Evolutionary conservation across 306 rosid genomes (phyloP).

Genomic region (Sophora flavescens): DNA sequence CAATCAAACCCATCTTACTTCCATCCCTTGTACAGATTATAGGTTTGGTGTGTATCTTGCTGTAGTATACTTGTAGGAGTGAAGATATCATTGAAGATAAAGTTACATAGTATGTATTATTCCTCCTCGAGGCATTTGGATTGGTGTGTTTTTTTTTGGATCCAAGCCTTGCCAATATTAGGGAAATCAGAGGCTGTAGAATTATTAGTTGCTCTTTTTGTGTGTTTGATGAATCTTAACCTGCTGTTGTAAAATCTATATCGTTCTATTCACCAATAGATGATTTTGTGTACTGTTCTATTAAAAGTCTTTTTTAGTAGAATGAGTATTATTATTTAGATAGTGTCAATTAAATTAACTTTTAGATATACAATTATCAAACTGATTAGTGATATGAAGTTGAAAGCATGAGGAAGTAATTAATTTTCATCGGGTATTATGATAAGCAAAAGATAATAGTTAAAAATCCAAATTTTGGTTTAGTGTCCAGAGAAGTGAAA

Average conservation of each 20-base stretch:
- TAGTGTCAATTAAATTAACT: too few species aligned
- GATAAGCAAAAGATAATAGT: too few species aligned
- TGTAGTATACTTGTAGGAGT: slow-evolving; percentile 37
- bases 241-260: slow-evolving; percentile 44
- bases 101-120: slow-evolving; percentile 33
- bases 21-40: slow-evolving; percentile 56
- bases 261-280: slow-evolving; percentile 24
- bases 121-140: slow-evolving; percentile 52
- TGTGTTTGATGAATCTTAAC: slow-evolving; percentile 20
- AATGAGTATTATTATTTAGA: too few species aligned
- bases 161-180: slow-evolving; percentile 52
- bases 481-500: too few species aligned
- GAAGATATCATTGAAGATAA: slow-evolving; percentile 42
- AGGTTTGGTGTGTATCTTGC: slow-evolving; percentile 18
- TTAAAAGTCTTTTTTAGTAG: too few species aligned
- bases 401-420: too few species aligned
- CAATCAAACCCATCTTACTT: slow-evolving; percentile 15
- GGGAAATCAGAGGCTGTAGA: slow-evolving; percentile 25
- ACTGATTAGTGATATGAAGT: too few species aligned
- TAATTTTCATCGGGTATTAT: too few species aligned
- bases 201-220: slow-evolving; percentile 5
- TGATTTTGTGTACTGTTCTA: not conserved
- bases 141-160: slow-evolving; percentile 53
- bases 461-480: too few species aligned
- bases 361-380: too few species aligned